Conservation (phyloP, 345 rosid species). For the Pugionium dolabratum region DNA sequence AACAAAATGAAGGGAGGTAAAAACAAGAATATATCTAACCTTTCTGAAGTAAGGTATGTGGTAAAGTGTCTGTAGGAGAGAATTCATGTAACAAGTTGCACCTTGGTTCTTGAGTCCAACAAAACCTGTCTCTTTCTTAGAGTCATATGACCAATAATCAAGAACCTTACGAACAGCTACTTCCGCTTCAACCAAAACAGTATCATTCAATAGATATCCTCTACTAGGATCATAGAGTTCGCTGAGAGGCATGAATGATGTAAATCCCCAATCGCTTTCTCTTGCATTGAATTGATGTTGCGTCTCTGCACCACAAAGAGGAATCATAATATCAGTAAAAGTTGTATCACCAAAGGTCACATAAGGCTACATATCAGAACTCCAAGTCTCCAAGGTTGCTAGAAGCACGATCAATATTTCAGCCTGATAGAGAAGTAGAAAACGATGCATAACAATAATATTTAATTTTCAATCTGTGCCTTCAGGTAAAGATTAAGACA, state of each 20-base stretch:
- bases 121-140: constrained; percentile 93
- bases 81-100: constrained; percentile 99
- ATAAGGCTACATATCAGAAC: constrained; percentile 8
- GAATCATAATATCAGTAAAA: constrained; percentile 26
- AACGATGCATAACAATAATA: constrained; percentile 19
- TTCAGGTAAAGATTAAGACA: constrained; percentile 10
- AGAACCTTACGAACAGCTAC: constrained; percentile 73
- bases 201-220: constrained; percentile 82
- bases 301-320: constrained; percentile 59
- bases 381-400: constrained; percentile 17
- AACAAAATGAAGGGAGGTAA: constrained; percentile 1
- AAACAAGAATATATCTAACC: constrained; percentile 46
- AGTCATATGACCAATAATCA: constrained; percentile 89
- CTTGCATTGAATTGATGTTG: constrained; percentile 91
- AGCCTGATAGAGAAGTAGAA: neutral
- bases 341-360: constrained; percentile 14
- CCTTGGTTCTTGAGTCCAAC: constrained; percentile 99
- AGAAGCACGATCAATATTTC: constrained; percentile 3
- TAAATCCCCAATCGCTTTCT: constrained; percentile 97
- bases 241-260: constrained; percentile 88
- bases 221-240: constrained; percentile 87
- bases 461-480: constrained; percentile 1
- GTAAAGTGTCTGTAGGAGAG: constrained; percentile 86
- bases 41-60: constrained; percentile 96
- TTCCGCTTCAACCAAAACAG: constrained; percentile 84